Conservation (phyloP, 225 moss, liverwort and hornwort genomes). For the Lunularia cruciata region DNA sequence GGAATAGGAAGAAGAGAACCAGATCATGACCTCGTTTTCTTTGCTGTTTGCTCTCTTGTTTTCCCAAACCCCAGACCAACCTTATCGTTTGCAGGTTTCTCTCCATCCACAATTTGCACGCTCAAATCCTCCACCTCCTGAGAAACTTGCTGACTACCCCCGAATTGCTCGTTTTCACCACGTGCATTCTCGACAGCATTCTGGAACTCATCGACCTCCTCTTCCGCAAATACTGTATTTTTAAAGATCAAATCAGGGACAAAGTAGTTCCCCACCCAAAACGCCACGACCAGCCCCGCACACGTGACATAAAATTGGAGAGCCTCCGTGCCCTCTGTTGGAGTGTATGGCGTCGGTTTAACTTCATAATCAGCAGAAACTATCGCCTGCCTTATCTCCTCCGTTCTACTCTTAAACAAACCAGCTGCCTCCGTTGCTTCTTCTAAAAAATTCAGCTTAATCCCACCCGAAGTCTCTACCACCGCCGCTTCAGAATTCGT, state of each 20-base stretch:
- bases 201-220: background rate
- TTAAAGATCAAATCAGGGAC: slow-evolving; percentile 14
- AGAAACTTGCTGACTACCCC: background rate
- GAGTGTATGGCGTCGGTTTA: slow-evolving; percentile 28
- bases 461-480: background rate
- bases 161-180: background rate
- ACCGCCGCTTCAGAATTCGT: background rate
- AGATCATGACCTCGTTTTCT: background rate
- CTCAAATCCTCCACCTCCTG: background rate
- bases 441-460: background rate
- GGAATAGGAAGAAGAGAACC: too few species aligned
- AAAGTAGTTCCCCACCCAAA: slow-evolving; percentile 26
- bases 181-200: background rate
- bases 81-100: background rate
- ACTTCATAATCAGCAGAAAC: slow-evolving; percentile 13
- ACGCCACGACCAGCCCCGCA: background rate
- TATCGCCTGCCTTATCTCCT: slow-evolving; percentile 27
- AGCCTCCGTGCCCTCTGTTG: slow-evolving; percentile 17
- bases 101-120: background rate
- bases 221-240: slow-evolving; percentile 3
- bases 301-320: slow-evolving; percentile 11
- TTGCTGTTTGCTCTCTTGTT: background rate
- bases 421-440: background rate
- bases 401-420: background rate
- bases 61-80: slow-evolving; percentile 2